These are phyloP conservation scores for Kodamaea neixiangensis DNA, from an alignment of 805 yeast species.

Conservation along the genomic window DNA sequence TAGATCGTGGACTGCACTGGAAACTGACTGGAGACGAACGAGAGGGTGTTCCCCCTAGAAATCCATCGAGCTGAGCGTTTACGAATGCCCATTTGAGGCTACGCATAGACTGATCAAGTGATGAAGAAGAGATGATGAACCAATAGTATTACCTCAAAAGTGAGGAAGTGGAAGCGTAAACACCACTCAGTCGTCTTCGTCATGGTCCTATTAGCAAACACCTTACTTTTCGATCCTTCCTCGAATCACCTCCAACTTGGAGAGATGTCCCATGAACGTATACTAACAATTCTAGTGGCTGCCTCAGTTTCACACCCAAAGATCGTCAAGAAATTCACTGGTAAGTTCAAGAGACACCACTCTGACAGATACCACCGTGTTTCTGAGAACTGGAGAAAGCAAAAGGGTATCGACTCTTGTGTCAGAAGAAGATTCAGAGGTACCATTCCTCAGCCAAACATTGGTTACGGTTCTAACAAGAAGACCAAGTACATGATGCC, in stretches of 20 bases:
- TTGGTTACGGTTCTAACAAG: constrained; percentile 99
- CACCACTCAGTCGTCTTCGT: not conserved
- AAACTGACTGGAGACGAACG: not conserved
- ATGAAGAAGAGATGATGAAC: not conserved
- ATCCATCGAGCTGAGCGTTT: not conserved
- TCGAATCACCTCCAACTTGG: not conserved
- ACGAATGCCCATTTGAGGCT: not conserved
- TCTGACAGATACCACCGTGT: constrained; percentile 99
- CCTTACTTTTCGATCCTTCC: not conserved
- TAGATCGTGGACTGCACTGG: not conserved
- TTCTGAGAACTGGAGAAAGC: constrained; percentile 99
- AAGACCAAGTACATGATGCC: constrained; percentile 94
- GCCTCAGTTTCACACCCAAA: constrained; percentile 97
- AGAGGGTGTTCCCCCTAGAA: not conserved
- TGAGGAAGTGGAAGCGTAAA: not conserved
- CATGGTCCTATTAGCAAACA: too few species aligned
- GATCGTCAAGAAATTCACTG: constrained; percentile 99
- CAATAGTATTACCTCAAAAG: not conserved
- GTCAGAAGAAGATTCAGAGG: constrained; percentile 99
- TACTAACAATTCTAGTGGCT: constrained; percentile 64
- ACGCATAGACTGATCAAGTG: not conserved
- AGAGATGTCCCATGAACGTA: not conserved
- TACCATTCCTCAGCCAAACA: constrained; percentile 97
- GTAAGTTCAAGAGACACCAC: constrained; percentile 99
- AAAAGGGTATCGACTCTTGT: constrained; percentile 99